phyloP scores from a whole-genome alignment of 495 filamentous ascomycete genomes.

The Parathielavia appendiculata region DNA sequence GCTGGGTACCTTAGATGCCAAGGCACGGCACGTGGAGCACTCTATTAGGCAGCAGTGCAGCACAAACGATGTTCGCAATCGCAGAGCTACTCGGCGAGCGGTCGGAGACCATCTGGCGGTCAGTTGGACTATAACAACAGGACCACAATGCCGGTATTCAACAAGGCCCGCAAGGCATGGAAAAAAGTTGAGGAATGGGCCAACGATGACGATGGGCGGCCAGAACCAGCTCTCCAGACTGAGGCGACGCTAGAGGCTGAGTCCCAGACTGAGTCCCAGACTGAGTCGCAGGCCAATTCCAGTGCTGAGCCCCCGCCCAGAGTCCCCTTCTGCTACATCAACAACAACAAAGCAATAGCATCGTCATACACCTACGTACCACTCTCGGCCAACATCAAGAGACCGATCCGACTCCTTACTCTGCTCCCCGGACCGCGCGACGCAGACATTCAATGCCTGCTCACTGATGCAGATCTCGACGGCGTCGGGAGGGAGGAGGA shows the following conservation, averaged over 20 bases:
- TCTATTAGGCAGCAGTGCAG: no score
- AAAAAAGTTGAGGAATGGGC: neutral
- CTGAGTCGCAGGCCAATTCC: neutral
- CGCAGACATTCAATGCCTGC: neutral
- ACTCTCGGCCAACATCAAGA: neutral
- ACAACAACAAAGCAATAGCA: neutral
- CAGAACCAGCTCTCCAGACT: neutral
- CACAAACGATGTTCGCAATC: no score
- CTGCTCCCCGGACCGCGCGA: neutral
- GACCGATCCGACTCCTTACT: neutral
- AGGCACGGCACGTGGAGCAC: no score
- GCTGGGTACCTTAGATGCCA: no score
- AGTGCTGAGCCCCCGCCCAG: neutral
- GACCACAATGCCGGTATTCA: neutral
- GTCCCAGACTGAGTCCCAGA: neutral
- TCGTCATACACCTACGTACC: neutral
- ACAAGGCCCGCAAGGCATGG: neutral
- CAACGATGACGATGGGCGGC: neutral
- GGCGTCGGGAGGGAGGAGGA: neutral
- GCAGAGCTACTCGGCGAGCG: no score
- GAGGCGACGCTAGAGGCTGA: neutral
- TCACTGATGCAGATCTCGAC: neutral
- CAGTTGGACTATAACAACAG: neutral
- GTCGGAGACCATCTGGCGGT: neutral
- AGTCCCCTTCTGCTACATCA: neutral